Evolutionary conservation across 345 rosid genomes (phyloP).

Genomic region (Lenwebbia sp.): DNA sequence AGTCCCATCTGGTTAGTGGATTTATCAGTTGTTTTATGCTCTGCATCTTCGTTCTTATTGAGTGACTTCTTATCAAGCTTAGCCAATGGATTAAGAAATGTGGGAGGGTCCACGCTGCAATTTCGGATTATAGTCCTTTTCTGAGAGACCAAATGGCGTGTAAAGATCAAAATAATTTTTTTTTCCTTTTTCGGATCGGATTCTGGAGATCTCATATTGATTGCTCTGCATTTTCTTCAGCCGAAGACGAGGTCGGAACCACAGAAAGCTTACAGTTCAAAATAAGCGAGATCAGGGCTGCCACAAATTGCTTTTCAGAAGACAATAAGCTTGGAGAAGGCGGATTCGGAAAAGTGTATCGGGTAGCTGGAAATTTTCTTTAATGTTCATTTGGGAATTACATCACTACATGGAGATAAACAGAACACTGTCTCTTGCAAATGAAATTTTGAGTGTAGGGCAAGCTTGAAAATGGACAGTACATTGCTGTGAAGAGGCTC

Average conservation of each 20-base stretch:
- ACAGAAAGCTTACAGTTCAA: not conserved
- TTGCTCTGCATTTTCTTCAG: not conserved
- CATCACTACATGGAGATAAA: not conserved
- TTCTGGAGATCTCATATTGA: not conserved
- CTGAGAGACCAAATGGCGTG: not conserved
- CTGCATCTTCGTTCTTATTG: not conserved
- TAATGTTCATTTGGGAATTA: not conserved
- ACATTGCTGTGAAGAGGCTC: slow-evolving; percentile 42
- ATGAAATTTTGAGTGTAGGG: slow-evolving; percentile 10
- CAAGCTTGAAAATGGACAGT: slow-evolving; percentile 19
- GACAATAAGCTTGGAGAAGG: slow-evolving; percentile 50
- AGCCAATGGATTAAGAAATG: not conserved
- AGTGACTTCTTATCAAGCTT: not conserved
- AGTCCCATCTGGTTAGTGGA: not conserved
- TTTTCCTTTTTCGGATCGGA: not conserved
- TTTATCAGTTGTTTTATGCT: not conserved
- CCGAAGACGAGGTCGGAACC: not conserved
- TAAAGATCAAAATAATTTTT: too few relatives aligned
- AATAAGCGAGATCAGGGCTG: not conserved
- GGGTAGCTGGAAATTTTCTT: slow-evolving; percentile 7
- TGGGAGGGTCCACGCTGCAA: not conserved
- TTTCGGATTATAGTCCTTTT: not conserved
- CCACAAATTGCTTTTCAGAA: slow-evolving; percentile 29
- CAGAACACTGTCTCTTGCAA: not conserved
- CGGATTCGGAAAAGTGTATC: slow-evolving; percentile 48